Conservation (phyloP, 441 rosid genomes). For the Kokia cookei region DNA sequence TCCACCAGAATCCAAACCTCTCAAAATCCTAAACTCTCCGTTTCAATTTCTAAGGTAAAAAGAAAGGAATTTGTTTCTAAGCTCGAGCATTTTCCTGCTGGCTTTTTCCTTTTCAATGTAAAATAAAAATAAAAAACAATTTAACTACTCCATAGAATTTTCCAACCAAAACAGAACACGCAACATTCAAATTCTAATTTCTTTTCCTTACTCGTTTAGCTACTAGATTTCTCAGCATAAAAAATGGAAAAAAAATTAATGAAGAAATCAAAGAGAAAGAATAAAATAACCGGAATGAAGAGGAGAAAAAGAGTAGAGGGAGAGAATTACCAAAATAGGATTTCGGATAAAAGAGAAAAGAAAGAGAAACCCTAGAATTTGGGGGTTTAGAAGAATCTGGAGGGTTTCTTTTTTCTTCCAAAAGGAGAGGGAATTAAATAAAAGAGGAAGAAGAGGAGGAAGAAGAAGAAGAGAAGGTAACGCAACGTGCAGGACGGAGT, state of each 20-base stretch:
- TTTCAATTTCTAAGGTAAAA: neutral
- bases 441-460: slow-evolving; percentile 2
- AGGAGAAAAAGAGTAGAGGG: neutral
- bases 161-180: neutral
- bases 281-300: slow-evolving; percentile 13
- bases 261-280: neutral
- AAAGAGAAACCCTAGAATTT: slow-evolving; percentile 10
- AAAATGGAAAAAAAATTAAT: neutral
- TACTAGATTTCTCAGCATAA: neutral
- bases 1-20: neutral
- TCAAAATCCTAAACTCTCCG: neutral
- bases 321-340: neutral
- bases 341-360: slow-evolving; percentile 3
- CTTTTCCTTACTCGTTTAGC: neutral
- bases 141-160: neutral
- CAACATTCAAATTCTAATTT: neutral
- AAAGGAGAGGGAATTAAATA: neutral
- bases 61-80: neutral
- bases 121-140: neutral
- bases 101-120: neutral
- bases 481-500: slow-evolving; percentile 26
- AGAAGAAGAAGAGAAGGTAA: slow-evolving; percentile 20
- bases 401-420: neutral
- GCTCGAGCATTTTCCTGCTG: neutral
- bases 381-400: neutral